Evolutionary conservation across 1,139 yeast species (phyloP), one percentile per base, ranked within the genome.

Genomic region (Geotrichum australiense): DNA sequence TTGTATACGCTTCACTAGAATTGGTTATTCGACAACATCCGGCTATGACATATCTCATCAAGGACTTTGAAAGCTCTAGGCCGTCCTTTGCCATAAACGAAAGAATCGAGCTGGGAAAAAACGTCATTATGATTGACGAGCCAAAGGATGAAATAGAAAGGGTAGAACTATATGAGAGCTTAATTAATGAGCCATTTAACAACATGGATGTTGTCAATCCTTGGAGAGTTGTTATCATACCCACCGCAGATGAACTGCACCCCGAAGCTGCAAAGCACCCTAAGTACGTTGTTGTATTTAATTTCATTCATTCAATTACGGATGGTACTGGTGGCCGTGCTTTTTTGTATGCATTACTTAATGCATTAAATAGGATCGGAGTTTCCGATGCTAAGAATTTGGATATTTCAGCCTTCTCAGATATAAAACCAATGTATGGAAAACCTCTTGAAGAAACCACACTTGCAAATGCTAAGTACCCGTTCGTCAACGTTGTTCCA

Each of bases 1-100:
- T n/a, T n/a, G n/a, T 33, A 23, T 33, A 33, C 23, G 27, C 36
- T 10, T 26, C 36, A 6, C 6, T 33, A 20, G 36, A 33, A 12
- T 14, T 33, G 36, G 36, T 33, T 3, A 33, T 33, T 20, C 21
- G 25, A 8, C 14, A 14, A 12, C 36, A 33, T 21, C 25, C 36
- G 5, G 21, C 36, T 1, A 11, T 33, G 15, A 18, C 28, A 6
- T 14, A 10, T 12, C 14, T 26, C 6, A 6, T 26, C 14, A 26
- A 26, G 12, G 5, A 26, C 12, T 8, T 14, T 10, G n/a, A n/a
- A n/a, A n/a, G n/a, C n/a, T n/a, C n/a, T n/a, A n/a, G n/a, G n/a
- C n/a, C n/a, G n/a, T n/a, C n/a, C n/a, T n/a, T n/a, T n/a, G n/a
- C n/a, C n/a, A n/a, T n/a, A n/a, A n/a, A n/a, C n/a, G n/a, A n/a